Evolutionary conservation across 2,329 filamentous ascomycete genomes (phyloP), one percentile per base, ranked within the genome.

Genomic region (Penicillium capsulatum): DNA sequence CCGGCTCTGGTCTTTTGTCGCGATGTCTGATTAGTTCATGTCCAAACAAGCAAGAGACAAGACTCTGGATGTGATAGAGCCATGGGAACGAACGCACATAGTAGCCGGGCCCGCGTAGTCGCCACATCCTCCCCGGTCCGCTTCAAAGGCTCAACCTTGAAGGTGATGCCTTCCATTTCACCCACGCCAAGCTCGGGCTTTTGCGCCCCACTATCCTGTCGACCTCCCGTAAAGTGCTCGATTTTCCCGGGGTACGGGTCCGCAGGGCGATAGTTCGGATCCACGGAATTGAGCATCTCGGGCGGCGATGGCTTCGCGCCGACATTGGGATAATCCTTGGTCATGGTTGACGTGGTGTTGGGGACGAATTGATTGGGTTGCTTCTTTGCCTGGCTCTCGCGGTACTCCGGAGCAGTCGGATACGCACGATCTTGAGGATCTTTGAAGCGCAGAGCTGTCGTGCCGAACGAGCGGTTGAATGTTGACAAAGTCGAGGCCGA

Each of bases 101-200:
- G 74, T 60, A 98, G 79, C 51, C 92, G 81, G 28, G 92, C 90
- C 54, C 91, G 81, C 80, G 85, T 95, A 24, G 91, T 98, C 54
- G 79, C 76, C 32, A 78, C 71, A 69, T 92, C 86, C 68, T 98
- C 92, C 57, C 89, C 89, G 7, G 77, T 78, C 35, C 92, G 79
- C 45, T 85, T 80, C 52, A 97, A 68, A n/a, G 92, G 92, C 74
- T 94, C 87, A 58, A 97, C 82, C 64, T 80, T 85, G 70, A 97
- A 95, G 42, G 79, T 77, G 48, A 83, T 86, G 51, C 88, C 88
- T 63, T 94, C 81, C 59, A 96, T 80, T 73, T 96, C 88, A 60
- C 88, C 89, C 56, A 92, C 86, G 31, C 73, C 81, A 45, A 94
- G 76, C 54, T 95, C 87, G 44, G 74, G 67, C 59, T 77, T 77